Evolutionary conservation across 2,329 filamentous ascomycete genomes (phyloP).

Genomic region (Cytospora schulzeri): DNA sequence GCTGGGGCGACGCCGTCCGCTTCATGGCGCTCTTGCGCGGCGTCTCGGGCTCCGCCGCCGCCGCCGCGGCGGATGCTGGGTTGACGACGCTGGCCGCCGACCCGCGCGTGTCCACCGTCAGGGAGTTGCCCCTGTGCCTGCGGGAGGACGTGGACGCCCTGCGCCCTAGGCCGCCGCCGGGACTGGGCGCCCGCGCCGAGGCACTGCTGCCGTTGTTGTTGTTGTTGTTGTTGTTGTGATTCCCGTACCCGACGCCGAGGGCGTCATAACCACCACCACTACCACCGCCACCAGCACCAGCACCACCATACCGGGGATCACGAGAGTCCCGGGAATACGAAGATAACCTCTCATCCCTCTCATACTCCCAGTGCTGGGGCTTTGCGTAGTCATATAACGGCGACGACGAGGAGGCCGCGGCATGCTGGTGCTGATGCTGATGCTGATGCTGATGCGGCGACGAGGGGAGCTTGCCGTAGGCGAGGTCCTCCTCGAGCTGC

Average conservation of each 20-base stretch:
- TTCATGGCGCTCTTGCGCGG: slow-evolving; percentile 39
- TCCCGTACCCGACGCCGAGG: slow-evolving; percentile 24
- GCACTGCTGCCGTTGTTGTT: no score
- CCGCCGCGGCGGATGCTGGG: no score
- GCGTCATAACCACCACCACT: slow-evolving; percentile 21
- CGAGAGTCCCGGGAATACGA: slow-evolving; percentile 37
- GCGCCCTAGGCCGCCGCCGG: slow-evolving; percentile 31
- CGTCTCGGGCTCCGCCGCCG: slow-evolving; percentile 39
- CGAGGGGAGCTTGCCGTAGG: slow-evolving; percentile 46
- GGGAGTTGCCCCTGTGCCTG: slow-evolving; percentile 36
- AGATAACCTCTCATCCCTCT: slow-evolving; percentile 36
- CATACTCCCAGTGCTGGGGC: slow-evolving; percentile 44
- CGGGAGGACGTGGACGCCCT: slow-evolving; percentile 20
- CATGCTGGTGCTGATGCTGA: slow-evolving; percentile 35
- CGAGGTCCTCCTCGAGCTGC: slow-evolving; percentile 46
- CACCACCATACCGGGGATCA: no score
- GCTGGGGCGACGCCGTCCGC: slow-evolving; percentile 50
- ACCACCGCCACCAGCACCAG: no score
- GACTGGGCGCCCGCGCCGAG: slow-evolving; percentile 28
- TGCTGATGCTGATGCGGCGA: slow-evolving; percentile 25
- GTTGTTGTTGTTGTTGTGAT: no score
- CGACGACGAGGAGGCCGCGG: slow-evolving; percentile 27
- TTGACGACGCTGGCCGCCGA: slow-evolving; percentile 45
- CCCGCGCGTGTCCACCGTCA: slow-evolving; percentile 41
- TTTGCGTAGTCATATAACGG: slow-evolving; percentile 35